Evolutionary conservation across 768 basidiomycete genomes (phyloP).

Genomic region (Gloeophyllum trabeum): DNA sequence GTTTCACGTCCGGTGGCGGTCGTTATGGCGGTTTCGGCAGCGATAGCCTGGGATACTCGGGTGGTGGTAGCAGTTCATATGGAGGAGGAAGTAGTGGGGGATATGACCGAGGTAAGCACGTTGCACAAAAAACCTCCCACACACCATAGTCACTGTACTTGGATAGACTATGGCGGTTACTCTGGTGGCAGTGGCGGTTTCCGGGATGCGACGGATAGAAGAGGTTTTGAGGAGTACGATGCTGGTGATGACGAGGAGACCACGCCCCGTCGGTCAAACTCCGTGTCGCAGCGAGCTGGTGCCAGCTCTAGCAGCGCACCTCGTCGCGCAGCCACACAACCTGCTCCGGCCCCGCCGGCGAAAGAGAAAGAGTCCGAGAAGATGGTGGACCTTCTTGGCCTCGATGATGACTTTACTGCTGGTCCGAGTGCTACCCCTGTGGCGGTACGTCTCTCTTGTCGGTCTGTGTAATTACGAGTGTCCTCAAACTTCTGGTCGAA

Average conservation of each 20-base stretch:
- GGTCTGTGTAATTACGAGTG: too few species aligned
- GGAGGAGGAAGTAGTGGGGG: conserved; percentile 29
- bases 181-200: conserved; percentile 34
- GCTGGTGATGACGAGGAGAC: conserved; percentile 84
- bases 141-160: not conserved
- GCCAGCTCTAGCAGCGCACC: conserved; percentile 19
- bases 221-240: conserved; percentile 87
- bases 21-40: conserved; percentile 65
- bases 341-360: conserved; percentile 19
- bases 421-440: conserved; percentile 20
- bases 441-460: conserved; percentile 6
- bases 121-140: not conserved
- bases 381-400: conserved; percentile 65
- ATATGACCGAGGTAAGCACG: conserved; percentile 17
- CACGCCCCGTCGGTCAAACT: too few species aligned
- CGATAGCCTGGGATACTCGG: conserved; percentile 26
- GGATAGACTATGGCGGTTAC: conserved; percentile 22
- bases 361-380: conserved; percentile 34
- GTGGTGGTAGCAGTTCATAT: conserved; percentile 11
- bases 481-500: not conserved
- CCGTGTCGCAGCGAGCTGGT: conserved; percentile 20
- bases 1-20: conserved; percentile 45
- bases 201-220: conserved; percentile 42
- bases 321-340: conserved; percentile 24
- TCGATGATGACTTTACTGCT: conserved; percentile 55